Base-by-base conservation (phyloP, 768 basidiomycete genomes). In the Gyrodon lividus region DNA sequence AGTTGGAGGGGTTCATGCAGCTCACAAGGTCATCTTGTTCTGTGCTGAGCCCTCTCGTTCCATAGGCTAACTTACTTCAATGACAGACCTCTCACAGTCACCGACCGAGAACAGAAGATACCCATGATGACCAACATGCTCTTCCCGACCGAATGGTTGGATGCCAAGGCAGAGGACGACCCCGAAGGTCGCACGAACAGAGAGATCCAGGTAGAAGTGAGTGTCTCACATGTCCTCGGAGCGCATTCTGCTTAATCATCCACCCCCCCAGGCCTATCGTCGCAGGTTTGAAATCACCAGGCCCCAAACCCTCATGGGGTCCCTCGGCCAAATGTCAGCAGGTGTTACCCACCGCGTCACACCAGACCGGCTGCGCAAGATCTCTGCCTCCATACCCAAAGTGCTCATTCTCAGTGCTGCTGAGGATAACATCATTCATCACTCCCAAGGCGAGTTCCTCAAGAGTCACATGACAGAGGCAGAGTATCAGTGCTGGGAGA, bases 291-390 rank as follows among this genome's bases (percentile, higher is more conserved):
- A 66, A 5, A 68, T 78, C 6, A 83, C 85, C 2, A 77, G 75
- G 30, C 80, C 79, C 3, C 91, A 90, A 57, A 72, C 70, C 3
- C 64, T 84, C 46, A 52, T 79, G 16, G 90, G 90, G 0, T 69
- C 79, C 23, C 50, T 92, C 14, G 89, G 86, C 10, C 92, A 93
- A 65, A 83, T 87, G 80, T 74, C 71, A 13, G 87, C 90, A 1
- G 83, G 61, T 0, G 55, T 87, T 1, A 86, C 83, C 0, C 89
- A 92, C 61, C 61, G 76, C 46, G 82, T 89, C 57, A 60, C 70
- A 5, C 66, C 77, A 0, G 72, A 73, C 0, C 74, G 78, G 5
- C 73, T 87, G 17, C 66, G 68, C 12, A 62, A 52, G 31, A 78
- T 89, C 40, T 79, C 82, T 0, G 62, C 66, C 0, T 70, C 72